phyloP scores from a whole-genome alignment of 1,139 yeast species.

The Taphrina pruni region DNA sequence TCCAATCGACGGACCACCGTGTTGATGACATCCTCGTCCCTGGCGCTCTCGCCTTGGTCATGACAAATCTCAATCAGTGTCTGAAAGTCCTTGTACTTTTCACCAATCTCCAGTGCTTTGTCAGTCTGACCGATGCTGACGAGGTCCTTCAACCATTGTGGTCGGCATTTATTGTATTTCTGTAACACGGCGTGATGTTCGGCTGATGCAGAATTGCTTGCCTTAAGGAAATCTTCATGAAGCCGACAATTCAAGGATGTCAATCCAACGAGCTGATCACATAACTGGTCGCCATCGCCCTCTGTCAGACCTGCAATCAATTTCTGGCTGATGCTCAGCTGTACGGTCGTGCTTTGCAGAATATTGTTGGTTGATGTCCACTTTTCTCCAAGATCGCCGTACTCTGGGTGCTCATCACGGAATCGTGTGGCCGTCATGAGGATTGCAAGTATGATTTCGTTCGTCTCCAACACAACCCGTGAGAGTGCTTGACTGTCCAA shows the following conservation, averaged over 20 bases:
- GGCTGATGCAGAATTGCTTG: slow-evolving; percentile 21
- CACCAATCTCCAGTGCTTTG: slow-evolving; percentile 70
- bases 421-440: slow-evolving; percentile 49
- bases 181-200: slow-evolving; percentile 22
- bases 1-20: slow-evolving; percentile 55
- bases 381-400: slow-evolving; percentile 21
- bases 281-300: slow-evolving; percentile 42
- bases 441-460: slow-evolving; percentile 49
- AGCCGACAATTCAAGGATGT: slow-evolving; percentile 50
- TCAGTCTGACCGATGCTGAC: slow-evolving; percentile 57
- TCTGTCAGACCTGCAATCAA: slow-evolving; percentile 29
- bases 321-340: slow-evolving; percentile 47
- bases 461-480: slow-evolving; percentile 47
- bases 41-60: slow-evolving; percentile 42
- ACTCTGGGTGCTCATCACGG: slow-evolving; percentile 38
- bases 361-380: slow-evolving; percentile 51
- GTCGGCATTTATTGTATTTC: slow-evolving; percentile 50
- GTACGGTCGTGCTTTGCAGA: slow-evolving; percentile 48
- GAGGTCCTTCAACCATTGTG: slow-evolving; percentile 64
- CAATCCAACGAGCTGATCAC: slow-evolving; percentile 49
- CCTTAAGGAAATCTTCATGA: slow-evolving; percentile 49
- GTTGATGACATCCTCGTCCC: slow-evolving; percentile 49
- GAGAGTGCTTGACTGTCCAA: slow-evolving; percentile 39
- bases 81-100: slow-evolving; percentile 67
- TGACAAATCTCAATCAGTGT: slow-evolving; percentile 64